phyloP scores from a whole-genome alignment of 495 filamentous ascomycete genomes.

The Aspergillus affinis region DNA sequence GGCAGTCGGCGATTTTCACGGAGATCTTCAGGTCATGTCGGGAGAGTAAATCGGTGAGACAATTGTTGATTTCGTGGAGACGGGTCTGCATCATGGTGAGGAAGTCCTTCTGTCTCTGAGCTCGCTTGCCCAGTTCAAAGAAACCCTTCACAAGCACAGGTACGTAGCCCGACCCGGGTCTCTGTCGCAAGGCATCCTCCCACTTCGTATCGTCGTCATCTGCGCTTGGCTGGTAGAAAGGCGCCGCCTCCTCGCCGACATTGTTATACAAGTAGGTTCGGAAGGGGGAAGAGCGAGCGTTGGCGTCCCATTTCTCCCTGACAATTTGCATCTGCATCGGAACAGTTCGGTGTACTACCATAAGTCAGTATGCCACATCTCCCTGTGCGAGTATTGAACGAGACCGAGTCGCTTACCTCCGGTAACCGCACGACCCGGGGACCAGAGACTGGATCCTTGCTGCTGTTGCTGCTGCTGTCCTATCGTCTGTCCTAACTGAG shows the following conservation, averaged over 20 bases:
- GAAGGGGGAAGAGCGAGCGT: constrained; percentile 70
- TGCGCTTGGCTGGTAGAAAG: constrained; percentile 75
- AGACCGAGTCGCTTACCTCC: constrained; percentile 31
- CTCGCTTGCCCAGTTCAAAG: constrained; percentile 68
- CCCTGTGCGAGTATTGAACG: not conserved
- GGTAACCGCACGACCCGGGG: constrained; percentile 47
- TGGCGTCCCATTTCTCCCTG: constrained; percentile 79
- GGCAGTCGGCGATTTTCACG: constrained; percentile 75
- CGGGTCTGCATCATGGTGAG: constrained; percentile 70
- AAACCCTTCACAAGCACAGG: constrained; percentile 73
- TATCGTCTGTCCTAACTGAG: constrained; percentile 36
- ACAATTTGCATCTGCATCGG: constrained; percentile 80
- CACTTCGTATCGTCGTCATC: constrained; percentile 81
- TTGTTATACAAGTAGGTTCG: constrained; percentile 93
- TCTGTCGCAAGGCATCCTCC: constrained; percentile 87
- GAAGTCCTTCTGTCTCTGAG: constrained; percentile 72
- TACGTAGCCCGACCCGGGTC: constrained; percentile 74
- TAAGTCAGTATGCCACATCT: constrained; percentile 3
- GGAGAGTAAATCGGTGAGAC: constrained; percentile 72
- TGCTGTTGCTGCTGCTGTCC: constrained; percentile 25
- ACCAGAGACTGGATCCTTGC: constrained; percentile 47
- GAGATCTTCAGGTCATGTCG: constrained; percentile 80
- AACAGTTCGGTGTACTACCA: constrained; percentile 68
- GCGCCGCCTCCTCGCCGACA: constrained; percentile 72
- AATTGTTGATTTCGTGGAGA: constrained; percentile 90